These are phyloP conservation scores for Sarcomyxa edulis DNA, from an alignment of 768 basidiomycete species.

Conservation along the genomic window DNA sequence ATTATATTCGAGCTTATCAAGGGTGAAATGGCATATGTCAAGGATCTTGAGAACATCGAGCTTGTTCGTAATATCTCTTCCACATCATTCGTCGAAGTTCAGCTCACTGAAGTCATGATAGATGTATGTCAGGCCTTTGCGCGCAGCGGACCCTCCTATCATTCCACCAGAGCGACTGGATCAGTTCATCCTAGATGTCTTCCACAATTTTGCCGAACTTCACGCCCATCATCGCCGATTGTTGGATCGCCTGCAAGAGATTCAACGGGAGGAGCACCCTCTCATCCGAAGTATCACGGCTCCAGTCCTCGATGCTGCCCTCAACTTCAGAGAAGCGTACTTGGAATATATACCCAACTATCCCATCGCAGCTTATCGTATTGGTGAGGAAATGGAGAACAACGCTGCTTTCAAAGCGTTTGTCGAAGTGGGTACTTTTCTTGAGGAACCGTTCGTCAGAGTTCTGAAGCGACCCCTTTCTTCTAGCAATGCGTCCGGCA, in stretches of 20 bases:
- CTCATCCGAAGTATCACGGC: constrained; percentile 76
- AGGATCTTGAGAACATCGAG: constrained; percentile 84
- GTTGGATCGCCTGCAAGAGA: constrained; percentile 75
- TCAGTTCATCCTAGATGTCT: constrained; percentile 79
- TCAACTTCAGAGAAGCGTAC: constrained; percentile 91
- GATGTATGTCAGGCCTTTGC: constrained; percentile 81
- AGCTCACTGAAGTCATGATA: constrained; percentile 20
- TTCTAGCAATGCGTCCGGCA: constrained; percentile 49
- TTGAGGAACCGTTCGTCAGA: background rate
- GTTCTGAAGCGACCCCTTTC: constrained; percentile 15
- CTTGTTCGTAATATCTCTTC: constrained; percentile 43
- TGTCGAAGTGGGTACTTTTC: constrained; percentile 55
- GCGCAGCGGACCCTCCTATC: constrained; percentile 69
- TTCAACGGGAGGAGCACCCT: constrained; percentile 87
- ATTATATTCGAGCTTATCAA: constrained; percentile 94
- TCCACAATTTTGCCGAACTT: constrained; percentile 82
- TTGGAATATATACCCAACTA: constrained; percentile 92
- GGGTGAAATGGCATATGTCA: constrained; percentile 93
- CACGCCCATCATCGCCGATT: constrained; percentile 69
- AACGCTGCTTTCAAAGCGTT: constrained; percentile 80
- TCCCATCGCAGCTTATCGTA: constrained; percentile 83
- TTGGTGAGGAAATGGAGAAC: constrained; percentile 82
- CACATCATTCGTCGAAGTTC: background rate
- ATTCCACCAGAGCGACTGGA: constrained; percentile 67
- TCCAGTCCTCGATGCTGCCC: constrained; percentile 79